A percentile compares a stretch with the other conserved stretches of the same genome.
phyloP scores from a whole-genome alignment of 2,329 filamentous ascomycete species.

The Colletotrichum incanum region DNA sequence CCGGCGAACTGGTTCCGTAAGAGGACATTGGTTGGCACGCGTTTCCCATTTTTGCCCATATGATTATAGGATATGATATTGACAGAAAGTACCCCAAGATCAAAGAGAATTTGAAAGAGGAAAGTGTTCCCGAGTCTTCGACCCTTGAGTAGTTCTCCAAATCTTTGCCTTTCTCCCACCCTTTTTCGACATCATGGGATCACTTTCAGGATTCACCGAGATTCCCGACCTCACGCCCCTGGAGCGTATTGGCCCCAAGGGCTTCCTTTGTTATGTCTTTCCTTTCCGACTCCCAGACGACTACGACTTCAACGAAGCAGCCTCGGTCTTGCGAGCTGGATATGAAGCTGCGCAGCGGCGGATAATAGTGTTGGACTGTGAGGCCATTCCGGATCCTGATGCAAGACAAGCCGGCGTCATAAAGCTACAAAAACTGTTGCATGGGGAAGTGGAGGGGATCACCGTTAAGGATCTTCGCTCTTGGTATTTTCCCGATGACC shows the following conservation, averaged over 20 bases:
- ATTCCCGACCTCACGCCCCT: constrained; percentile 46
- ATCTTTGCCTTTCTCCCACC: neutral
- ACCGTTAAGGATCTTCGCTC: constrained; percentile 48
- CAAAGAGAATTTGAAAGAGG: constrained; percentile 23
- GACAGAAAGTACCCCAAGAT: constrained; percentile 30
- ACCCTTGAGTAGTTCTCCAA: no score
- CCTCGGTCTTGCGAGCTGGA: constrained; percentile 48
- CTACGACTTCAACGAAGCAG: constrained; percentile 50
- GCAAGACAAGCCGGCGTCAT: constrained; percentile 52
- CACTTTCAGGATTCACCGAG: constrained; percentile 25
- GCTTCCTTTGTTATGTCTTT: constrained; percentile 48
- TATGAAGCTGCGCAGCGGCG: constrained; percentile 50
- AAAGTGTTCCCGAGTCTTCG: no score
- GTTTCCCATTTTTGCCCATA: constrained; percentile 40
- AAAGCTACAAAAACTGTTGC: constrained; percentile 49
- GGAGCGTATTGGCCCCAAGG: constrained; percentile 54
- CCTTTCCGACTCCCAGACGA: constrained; percentile 52
- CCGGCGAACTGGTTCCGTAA: constrained; percentile 42
- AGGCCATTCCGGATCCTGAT: constrained; percentile 51
- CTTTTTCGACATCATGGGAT: constrained; percentile 14
- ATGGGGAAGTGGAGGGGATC: constrained; percentile 47
- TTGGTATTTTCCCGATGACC: constrained; percentile 45
- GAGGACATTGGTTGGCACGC: constrained; percentile 34
- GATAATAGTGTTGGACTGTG: constrained; percentile 51
- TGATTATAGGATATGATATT: constrained; percentile 26